Conservation (phyloP, 495 filamentous ascomycete species). For the Pyronema domesticum region DNA sequence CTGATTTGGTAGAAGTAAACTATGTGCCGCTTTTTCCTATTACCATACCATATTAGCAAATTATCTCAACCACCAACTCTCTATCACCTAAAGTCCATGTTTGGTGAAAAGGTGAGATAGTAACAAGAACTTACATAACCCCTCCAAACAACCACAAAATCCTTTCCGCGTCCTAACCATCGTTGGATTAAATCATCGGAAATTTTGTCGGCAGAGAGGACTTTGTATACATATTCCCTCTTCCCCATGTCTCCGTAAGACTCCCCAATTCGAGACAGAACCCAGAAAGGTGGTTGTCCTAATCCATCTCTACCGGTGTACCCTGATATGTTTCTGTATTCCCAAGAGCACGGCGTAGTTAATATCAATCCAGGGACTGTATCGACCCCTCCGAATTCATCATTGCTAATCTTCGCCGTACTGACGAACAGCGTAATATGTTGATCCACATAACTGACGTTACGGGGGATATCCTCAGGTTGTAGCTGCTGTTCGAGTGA, state of each 20-base stretch:
- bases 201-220: background rate
- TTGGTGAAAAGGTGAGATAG: background rate
- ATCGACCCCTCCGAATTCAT: constrained; percentile 45
- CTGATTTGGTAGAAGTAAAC: background rate
- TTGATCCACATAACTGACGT: constrained; percentile 60
- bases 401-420: constrained; percentile 42
- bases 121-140: background rate
- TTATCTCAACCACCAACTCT: too few relatives aligned
- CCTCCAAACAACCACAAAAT: background rate
- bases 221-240: background rate
- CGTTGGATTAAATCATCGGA: background rate
- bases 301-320: constrained; percentile 35
- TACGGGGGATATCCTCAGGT: constrained; percentile 32
- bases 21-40: background rate
- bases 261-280: background rate
- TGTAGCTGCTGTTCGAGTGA: constrained; percentile 26
- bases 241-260: too few relatives aligned
- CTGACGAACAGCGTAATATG: constrained; percentile 79
- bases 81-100: background rate
- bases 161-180: background rate
- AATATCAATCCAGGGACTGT: constrained; percentile 54
- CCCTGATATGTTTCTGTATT: constrained; percentile 23
- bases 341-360: constrained; percentile 43
- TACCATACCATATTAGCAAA: background rate
- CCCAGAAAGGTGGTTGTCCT: constrained; percentile 25